A percentile compares a stretch with the other conserved stretches of the same genome.
Conservation (phyloP, 2,329 filamentous ascomycete species). For the Metarhizium humberi region DNA sequence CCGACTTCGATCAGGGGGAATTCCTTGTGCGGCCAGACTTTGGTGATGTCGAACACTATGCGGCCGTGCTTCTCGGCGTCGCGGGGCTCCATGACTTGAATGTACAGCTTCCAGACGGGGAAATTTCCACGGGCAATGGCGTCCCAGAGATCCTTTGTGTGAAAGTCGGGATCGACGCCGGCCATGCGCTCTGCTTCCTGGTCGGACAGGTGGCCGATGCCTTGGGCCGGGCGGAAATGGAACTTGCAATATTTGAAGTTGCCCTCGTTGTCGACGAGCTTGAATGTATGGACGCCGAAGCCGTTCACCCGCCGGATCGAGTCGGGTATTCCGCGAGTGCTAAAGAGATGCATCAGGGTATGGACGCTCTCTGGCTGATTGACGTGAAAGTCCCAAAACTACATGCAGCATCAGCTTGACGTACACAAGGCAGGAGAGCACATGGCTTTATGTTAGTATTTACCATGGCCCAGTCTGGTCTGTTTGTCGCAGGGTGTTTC, state of each 20-base stretch:
- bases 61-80: conserved; percentile 43
- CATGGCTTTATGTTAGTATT: too few relatives aligned
- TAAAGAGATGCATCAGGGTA: conserved; percentile 9
- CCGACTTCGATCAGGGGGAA: conserved; percentile 59
- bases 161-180: conserved; percentile 42
- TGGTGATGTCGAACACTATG: conserved; percentile 62
- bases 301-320: conserved; percentile 15
- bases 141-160: conserved; percentile 25
- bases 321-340: too few relatives aligned
- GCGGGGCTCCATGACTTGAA: conserved; percentile 40
- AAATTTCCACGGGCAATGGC: conserved; percentile 34
- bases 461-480: too few relatives aligned
- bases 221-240: conserved; percentile 38
- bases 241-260: conserved; percentile 39
- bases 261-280: conserved; percentile 33
- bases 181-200: conserved; percentile 25
- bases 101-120: conserved; percentile 21
- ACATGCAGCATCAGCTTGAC: too few relatives aligned
- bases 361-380: conserved; percentile 34
- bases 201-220: conserved; percentile 32
- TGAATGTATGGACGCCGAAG: conserved; percentile 40
- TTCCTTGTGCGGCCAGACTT: conserved; percentile 59
- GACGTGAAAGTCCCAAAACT: conserved; percentile 12
- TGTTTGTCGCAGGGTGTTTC: too few relatives aligned
- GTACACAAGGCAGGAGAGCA: conserved; percentile 16